A percentile compares a stretch with the other conserved stretches of the same genome.
These are phyloP conservation scores for Bromus sterilis DNA, from an alignment of 176 grass and related monocot species.

Conservation along the genomic window DNA sequence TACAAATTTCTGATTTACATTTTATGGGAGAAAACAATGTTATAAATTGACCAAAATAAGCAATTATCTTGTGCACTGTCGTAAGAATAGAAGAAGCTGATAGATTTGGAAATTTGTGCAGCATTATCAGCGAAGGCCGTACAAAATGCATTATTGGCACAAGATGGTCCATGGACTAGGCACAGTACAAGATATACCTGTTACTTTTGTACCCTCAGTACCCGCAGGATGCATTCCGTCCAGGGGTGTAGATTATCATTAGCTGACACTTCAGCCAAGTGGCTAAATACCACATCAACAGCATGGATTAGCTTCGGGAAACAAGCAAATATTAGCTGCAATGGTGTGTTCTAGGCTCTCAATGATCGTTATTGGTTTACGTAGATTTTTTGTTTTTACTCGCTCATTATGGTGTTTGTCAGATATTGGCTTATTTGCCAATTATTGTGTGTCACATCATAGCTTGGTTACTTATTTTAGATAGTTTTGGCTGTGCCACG, in stretches of 20 bases:
- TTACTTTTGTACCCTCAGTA: constrained; percentile 52
- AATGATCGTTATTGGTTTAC: constrained; percentile 32
- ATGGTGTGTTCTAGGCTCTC: constrained; percentile 92
- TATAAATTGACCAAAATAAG: constrained; percentile 3
- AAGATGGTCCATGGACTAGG: constrained; percentile 50
- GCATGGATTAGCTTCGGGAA: constrained; percentile 39
- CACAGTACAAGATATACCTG: constrained; percentile 55
- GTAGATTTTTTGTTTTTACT: background rate
- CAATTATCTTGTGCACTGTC: constrained; percentile 2
- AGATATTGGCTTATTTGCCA: background rate
- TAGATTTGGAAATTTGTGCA: constrained; percentile 86
- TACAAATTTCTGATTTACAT: background rate
- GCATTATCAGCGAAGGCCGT: constrained; percentile 78
- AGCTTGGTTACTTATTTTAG: constrained; percentile 15
- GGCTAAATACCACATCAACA: constrained; percentile 44
- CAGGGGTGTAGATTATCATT: constrained; percentile 53
- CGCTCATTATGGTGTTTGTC: background rate
- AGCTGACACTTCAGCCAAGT: constrained; percentile 63
- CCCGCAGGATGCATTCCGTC: constrained; percentile 34
- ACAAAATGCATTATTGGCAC: constrained; percentile 70
- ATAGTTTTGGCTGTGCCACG: background rate
- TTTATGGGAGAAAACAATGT: background rate
- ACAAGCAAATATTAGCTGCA: constrained; percentile 52
- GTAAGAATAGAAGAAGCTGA: constrained; percentile 38
- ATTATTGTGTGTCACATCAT: background rate